Percentiles rank a stretch among this genome's conserved stretches.
phyloP scores from a whole-genome alignment of 2,329 filamentous ascomycete genomes.

The Colletotrichum plurivorum region DNA sequence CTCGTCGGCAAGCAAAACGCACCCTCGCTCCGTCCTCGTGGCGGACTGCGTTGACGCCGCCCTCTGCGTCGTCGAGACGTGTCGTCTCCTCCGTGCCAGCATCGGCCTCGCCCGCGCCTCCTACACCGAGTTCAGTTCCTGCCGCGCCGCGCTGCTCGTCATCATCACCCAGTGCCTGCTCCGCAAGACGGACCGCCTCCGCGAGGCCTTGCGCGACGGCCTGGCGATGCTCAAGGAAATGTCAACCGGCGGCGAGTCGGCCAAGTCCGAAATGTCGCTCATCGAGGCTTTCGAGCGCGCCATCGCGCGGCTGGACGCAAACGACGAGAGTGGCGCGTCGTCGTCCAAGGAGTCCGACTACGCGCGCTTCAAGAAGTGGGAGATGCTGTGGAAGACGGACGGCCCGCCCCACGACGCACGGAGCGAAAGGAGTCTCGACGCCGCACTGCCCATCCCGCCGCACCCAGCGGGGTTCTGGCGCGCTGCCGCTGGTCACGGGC shows the following conservation, averaged over 20 bases:
- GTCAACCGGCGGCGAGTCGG: conserved; percentile 66
- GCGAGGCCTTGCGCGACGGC: conserved; percentile 62
- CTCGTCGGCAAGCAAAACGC: conserved; percentile 42
- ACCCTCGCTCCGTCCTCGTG: conserved; percentile 57
- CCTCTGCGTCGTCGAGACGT: conserved; percentile 64
- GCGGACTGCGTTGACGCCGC: conserved; percentile 67
- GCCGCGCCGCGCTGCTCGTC: conserved; percentile 67
- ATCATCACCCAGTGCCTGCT: conserved; percentile 56
- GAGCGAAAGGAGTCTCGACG: conserved; percentile 42
- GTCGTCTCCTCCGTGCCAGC: conserved; percentile 63
- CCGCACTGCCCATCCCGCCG: conserved; percentile 31
- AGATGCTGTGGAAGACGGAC: conserved; percentile 61
- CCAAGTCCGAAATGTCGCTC: conserved; percentile 66
- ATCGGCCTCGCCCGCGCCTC: conserved; percentile 68
- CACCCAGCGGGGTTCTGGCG: conserved; percentile 28
- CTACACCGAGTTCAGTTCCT: conserved; percentile 70
- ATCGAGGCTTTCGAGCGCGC: conserved; percentile 67
- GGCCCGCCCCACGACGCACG: conserved; percentile 45
- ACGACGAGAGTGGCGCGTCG: conserved; percentile 47
- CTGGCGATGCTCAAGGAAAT: conserved; percentile 66
- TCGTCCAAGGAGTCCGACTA: conserved; percentile 61
- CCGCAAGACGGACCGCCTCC: conserved; percentile 55
- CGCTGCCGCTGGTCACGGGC: conserved; percentile 5
- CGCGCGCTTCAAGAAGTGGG: conserved; percentile 54
- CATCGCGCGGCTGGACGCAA: conserved; percentile 60